phyloP scores from a whole-genome alignment of 2,329 filamentous ascomycete species.

The Stagonosporopsis vannaccii region DNA sequence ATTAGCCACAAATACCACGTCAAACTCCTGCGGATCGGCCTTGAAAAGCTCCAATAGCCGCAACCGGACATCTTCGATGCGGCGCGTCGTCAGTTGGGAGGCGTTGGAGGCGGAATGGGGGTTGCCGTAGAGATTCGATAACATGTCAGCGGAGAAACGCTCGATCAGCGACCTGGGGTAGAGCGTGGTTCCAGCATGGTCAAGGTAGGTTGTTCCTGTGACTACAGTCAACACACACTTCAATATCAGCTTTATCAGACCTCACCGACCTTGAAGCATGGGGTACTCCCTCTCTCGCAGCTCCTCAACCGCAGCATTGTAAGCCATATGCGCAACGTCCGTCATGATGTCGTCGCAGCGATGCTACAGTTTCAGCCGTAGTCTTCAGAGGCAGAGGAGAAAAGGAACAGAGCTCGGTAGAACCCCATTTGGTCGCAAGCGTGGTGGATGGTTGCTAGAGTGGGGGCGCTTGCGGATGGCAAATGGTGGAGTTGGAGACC shows the following conservation, averaged over 20 bases:
- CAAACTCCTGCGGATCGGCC: conserved; percentile 81
- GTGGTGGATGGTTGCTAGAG: conserved; percentile 39
- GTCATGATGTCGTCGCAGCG: conserved; percentile 31
- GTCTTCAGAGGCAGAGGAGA: conserved; percentile 27
- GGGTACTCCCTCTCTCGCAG: conserved; percentile 70
- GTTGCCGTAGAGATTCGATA: conserved; percentile 82
- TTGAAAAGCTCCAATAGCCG: conserved; percentile 78
- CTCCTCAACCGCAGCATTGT: conserved; percentile 66
- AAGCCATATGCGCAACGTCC: conserved; percentile 46
- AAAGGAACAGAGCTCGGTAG: conserved; percentile 12
- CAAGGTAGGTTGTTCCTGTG: conserved; percentile 79
- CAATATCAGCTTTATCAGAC: background rate
- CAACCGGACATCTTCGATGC: conserved; percentile 78
- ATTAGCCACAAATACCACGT: conserved; percentile 90
- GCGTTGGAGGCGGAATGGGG: conserved; percentile 86
- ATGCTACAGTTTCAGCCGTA: conserved; percentile 27
- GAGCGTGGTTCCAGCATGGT: conserved; percentile 92
- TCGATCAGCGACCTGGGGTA: conserved; percentile 84
- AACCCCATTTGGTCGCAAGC: conserved; percentile 37
- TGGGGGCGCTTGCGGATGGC: conserved; percentile 41
- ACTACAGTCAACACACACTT: conserved; percentile 16
- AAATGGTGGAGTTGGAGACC: conserved; percentile 34
- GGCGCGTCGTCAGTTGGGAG: conserved; percentile 76
- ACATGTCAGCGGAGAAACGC: conserved; percentile 79
- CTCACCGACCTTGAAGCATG: conserved; percentile 68